Base-by-base conservation (phyloP, 2,329 filamentous ascomycete species). In the Onygenales sp. region DNA sequence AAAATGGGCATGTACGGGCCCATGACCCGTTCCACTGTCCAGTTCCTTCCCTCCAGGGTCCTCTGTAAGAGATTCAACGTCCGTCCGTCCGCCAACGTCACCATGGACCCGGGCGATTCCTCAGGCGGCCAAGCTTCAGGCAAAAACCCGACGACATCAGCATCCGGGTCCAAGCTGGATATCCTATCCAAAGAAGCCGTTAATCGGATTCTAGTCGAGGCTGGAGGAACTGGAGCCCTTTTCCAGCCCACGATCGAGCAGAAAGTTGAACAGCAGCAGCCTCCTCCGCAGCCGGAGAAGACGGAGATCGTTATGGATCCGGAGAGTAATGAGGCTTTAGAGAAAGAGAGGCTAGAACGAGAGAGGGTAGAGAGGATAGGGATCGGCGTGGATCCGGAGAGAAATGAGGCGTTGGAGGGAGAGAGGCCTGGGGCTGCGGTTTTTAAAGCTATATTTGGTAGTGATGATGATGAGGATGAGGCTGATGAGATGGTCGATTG, bases 11-110 rank as follows among this genome's bases (percentile, higher is more conserved):
- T 97, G 90, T 96, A 91, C 70, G 93, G 93, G 1, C 79, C 83
- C 11, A 80, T 97, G 82, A 98, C 93, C 2, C 78, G 93, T 56
- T 82, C 78, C 21, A 75, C 78, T 0, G 68, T 81, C 6, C 80
- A 84, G 4, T 97, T 95, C 68, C 85, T 84, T 61, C 93, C 93
- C 0, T 85, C 86, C 1, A 78, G 90, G 52, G 71, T 98, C 42
- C 71, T 97, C n/a, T 97, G 92, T 72, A 98, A 97, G 67, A 80
- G 93, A 7, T 95, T 98, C 71, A 90, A 90, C 61, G 86, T 97
- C n/a, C 83, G 79, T 56, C 81, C 86, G 7, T 89, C 91, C 0
- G 77, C 79, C 8, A 80, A 89, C 66, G 82, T 86, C 34, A 78
- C 81, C 61, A 70, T 76, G 36, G 78, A 84, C 42, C 68, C 76